A percentile compares a stretch with the other conserved stretches of the same genome.
These are phyloP conservation scores for Wickerhamomyces bisporus DNA, from an alignment of 805 yeast genomes.

Conservation along the genomic window DNA sequence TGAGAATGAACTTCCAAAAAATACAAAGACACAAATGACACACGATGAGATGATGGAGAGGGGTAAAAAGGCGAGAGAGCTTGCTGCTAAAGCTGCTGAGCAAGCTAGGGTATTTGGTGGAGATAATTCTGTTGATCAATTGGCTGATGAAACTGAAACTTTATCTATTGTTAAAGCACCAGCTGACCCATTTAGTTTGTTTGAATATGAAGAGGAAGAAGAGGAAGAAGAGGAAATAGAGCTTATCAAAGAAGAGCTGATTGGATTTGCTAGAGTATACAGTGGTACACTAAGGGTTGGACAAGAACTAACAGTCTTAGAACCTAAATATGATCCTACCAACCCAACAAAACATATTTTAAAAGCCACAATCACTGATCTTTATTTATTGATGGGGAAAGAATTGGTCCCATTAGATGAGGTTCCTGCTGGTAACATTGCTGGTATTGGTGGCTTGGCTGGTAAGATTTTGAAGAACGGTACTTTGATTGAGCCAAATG, in stretches of 20 bases:
- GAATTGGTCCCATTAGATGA: slow-evolving; percentile 71
- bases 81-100: slow-evolving; percentile 66
- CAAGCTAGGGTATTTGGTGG: slow-evolving; percentile 29
- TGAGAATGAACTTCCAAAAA: slow-evolving; percentile 68
- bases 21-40: slow-evolving; percentile 33
- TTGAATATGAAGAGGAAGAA: slow-evolving; percentile 51
- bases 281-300: slow-evolving; percentile 80
- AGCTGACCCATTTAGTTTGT: slow-evolving; percentile 34
- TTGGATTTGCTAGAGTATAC: slow-evolving; percentile 86
- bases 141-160: slow-evolving; percentile 19
- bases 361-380: slow-evolving; percentile 56
- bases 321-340: slow-evolving; percentile 81
- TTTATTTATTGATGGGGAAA: slow-evolving; percentile 87
- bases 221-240: slow-evolving; percentile 39
- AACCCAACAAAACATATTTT: slow-evolving; percentile 50
- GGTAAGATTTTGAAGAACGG: slow-evolving; percentile 82
- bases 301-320: slow-evolving; percentile 67
- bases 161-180: slow-evolving; percentile 22
- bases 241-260: slow-evolving; percentile 52
- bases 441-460: slow-evolving; percentile 89
- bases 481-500: slow-evolving; percentile 57
- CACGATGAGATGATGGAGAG: slow-evolving; percentile 58
- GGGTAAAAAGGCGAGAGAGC: slow-evolving; percentile 58
- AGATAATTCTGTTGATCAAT: slow-evolving; percentile 15
- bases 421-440: slow-evolving; percentile 94